Evolutionary conservation across 2,329 filamentous ascomycete species (phyloP).

Genomic region (Nakataea oryzae): DNA sequence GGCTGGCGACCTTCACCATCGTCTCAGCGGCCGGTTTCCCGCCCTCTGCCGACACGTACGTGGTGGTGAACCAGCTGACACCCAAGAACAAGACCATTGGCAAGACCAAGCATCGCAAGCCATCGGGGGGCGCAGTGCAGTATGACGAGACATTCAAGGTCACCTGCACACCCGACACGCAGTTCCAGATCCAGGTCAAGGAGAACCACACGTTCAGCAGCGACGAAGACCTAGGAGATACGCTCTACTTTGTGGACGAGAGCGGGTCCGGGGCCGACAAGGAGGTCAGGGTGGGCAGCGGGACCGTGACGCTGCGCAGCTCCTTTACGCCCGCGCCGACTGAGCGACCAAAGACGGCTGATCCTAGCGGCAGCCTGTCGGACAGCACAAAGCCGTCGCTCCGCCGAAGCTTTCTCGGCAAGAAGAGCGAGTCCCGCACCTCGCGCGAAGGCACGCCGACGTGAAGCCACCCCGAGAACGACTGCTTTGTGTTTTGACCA

Average conservation of each 20-base stretch:
- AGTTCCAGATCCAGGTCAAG: conserved; percentile 79
- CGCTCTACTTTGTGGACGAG: conserved; percentile 87
- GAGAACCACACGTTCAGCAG: conserved; percentile 77
- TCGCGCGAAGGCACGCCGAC: conserved; percentile 31
- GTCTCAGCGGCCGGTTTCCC: conserved; percentile 72
- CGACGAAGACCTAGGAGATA: conserved; percentile 76
- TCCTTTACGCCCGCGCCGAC: conserved; percentile 50
- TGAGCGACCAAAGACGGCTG: conserved; percentile 31
- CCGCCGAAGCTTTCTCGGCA: conserved; percentile 45
- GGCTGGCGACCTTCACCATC: conserved; percentile 71
- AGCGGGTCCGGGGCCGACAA: conserved; percentile 58
- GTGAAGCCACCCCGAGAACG: conserved; percentile 3
- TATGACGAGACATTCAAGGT: conserved; percentile 76
- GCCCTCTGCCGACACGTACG: conserved; percentile 65
- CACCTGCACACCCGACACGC: conserved; percentile 66
- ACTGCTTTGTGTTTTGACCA: no score
- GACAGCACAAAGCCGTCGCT: conserved; percentile 22
- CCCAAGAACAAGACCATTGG: conserved; percentile 69
- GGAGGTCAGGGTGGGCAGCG: conserved; percentile 61
- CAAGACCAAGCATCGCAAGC: conserved; percentile 88
- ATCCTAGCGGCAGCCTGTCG: background rate
- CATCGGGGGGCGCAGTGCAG: conserved; percentile 49
- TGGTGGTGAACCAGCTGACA: conserved; percentile 57
- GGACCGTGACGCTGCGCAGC: conserved; percentile 63
- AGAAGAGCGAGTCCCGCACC: conserved; percentile 28